These are phyloP conservation scores for Orobanche coerulescens DNA, from an alignment of 257 asterid species.

Conservation along the genomic window DNA sequence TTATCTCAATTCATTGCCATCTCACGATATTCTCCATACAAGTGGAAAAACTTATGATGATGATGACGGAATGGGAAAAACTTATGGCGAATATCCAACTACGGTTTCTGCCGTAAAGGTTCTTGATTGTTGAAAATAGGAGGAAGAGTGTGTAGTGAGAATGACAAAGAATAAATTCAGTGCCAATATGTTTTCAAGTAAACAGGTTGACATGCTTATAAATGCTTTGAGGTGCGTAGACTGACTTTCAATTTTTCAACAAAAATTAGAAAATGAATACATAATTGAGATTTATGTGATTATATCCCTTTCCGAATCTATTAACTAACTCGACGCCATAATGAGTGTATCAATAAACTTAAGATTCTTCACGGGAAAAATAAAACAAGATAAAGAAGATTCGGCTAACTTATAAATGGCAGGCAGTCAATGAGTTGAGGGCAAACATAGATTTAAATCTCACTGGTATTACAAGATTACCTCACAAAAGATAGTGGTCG, in stretches of 20 bases:
- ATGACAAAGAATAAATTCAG: no score
- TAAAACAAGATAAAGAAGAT: not conserved
- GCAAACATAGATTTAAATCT: not conserved
- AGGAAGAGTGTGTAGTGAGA: no score
- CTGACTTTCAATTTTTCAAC: not conserved
- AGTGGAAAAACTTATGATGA: no score
- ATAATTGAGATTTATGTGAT: not conserved
- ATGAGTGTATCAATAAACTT: not conserved
- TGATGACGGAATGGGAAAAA: no score
- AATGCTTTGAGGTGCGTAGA: not conserved
- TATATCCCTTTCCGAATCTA: not conserved
- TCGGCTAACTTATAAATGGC: not conserved
- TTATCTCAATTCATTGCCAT: no score
- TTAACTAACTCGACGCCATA: not conserved
- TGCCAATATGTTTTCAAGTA: not conserved
- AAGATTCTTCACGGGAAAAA: not conserved
- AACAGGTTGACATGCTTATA: not conserved
- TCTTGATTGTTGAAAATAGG: no score
- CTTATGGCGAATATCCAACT: not conserved
- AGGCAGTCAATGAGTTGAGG: not conserved
- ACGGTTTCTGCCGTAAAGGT: not conserved
- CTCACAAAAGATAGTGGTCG: not conserved
- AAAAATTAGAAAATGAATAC: not conserved
- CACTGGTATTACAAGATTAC: not conserved
- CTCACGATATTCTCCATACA: no score